Evolutionary conservation across 345 rosid species (phyloP).

Genomic region (Salix dunnii): DNA sequence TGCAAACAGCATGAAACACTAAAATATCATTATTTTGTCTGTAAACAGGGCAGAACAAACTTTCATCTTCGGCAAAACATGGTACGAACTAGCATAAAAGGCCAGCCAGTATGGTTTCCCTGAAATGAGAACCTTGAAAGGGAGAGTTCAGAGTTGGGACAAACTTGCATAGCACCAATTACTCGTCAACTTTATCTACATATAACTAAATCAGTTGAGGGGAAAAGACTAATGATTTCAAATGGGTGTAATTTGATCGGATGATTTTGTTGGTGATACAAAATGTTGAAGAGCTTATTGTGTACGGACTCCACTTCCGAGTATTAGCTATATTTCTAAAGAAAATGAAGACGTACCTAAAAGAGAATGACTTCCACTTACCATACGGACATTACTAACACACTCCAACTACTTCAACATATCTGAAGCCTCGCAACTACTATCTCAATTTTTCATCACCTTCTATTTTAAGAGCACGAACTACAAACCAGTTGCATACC

Average conservation of each 20-base stretch:
- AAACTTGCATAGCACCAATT: not conserved
- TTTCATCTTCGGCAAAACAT: not conserved
- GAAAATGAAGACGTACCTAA: constrained; percentile 13
- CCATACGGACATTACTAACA: not conserved
- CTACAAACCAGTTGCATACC: constrained; percentile 17
- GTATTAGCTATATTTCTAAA: not conserved
- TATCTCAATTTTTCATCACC: constrained; percentile 17
- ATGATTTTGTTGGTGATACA: not conserved
- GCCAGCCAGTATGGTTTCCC: not conserved
- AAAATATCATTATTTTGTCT: not conserved
- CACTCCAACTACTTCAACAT: constrained; percentile 46
- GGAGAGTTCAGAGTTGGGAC: not conserved
- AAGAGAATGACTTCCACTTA: constrained; percentile 17
- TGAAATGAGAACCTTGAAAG: not conserved
- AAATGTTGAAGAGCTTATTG: not conserved
- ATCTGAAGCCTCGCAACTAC: constrained; percentile 29
- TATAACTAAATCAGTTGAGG: not conserved
- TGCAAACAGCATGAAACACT: not conserved
- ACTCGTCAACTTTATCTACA: no score
- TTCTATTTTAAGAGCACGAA: constrained; percentile 40
- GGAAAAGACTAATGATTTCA: not conserved
- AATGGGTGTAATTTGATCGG: not conserved
- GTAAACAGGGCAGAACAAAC: not conserved
- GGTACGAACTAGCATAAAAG: not conserved
- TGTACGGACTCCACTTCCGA: not conserved